Evolutionary conservation across 129 eudicot genomes (phyloP).

Genomic region (Chrysanthemum seticuspe): DNA sequence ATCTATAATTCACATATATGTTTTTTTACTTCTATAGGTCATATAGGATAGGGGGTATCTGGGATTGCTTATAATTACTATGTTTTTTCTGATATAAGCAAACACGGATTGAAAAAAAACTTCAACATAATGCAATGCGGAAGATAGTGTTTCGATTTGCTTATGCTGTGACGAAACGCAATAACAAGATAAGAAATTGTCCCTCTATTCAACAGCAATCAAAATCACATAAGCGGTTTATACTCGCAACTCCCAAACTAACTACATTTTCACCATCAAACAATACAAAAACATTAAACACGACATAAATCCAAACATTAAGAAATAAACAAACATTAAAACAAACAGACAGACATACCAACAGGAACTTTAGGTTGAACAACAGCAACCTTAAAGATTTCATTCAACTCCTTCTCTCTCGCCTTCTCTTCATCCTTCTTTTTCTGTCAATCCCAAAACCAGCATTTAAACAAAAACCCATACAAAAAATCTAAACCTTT

Average conservation of each 20-base stretch:
- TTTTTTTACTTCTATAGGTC: not conserved
- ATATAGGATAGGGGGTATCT: not conserved
- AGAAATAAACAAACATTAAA: not conserved
- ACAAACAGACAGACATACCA: slow-evolving; percentile 41
- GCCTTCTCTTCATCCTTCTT: slow-evolving; percentile 93
- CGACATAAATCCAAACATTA: not conserved
- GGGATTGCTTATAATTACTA: not conserved
- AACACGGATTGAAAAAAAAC: too few species aligned
- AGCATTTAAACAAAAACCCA: not conserved
- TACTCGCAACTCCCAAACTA: too few species aligned
- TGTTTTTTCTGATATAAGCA: too few species aligned
- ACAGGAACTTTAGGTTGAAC: slow-evolving; percentile 89
- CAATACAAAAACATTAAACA: not conserved
- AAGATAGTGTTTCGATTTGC: too few species aligned
- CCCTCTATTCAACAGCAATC: too few species aligned
- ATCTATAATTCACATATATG: slow-evolving; percentile 10
- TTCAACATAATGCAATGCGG: too few species aligned
- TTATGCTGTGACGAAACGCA: too few species aligned
- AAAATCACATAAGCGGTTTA: too few species aligned
- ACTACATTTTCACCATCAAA: not conserved
- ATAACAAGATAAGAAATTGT: too few species aligned
- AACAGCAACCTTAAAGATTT: slow-evolving; percentile 80
- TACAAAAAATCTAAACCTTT: too few species aligned
- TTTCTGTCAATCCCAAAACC: slow-evolving; percentile 41
- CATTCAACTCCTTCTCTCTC: slow-evolving; percentile 78